Base-by-base conservation (phyloP, 2,329 filamentous ascomycete species). In the Arachnopeziza araneosa region DNA sequence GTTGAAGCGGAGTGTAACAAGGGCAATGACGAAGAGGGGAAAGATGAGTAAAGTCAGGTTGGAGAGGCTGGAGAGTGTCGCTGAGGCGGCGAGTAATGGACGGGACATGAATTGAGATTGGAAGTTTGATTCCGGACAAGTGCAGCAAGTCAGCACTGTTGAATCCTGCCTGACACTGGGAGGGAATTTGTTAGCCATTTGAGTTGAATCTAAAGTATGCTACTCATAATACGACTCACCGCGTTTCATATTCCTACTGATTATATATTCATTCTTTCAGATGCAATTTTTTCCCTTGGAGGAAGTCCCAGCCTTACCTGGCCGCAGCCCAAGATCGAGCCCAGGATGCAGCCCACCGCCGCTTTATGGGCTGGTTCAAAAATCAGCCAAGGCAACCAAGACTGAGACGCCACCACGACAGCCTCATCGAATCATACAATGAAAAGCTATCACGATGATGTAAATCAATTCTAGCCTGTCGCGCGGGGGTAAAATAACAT, bases 1-100 rank as follows among this genome's bases (percentile, higher is more conserved):
- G 4, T 44, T 58, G 22, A 50, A 58, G 52, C 44, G 57, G n/a
- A 58, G 57, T 30, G 44, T 55, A 9, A 58, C 57, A 14, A 58
- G 19, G 22, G 57, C 57, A 10, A 30, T 54, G 17, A 21, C 54
- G 36, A 59, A 62, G 60, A 54, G 55, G 49, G 24, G 12, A 2
- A 26, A 36, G 24, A 52, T 57, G 59, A 58, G 51, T 24, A 57
- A 24, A 10, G 21, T 50, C 17, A 50, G 17, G 24, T 10, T 52
- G 21, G 26, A 48, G 32, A 53, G 52, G 24, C 19, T 55, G 21
- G 26, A 48, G 23, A 53, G 52, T 32, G 36, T 36, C 48, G 53
- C 22, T 52, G 48, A 52, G 26, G 21, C 30, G 54, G 26, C 23
- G 30, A 50, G 55, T 50, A 56, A 23, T 30, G 52, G 30, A 30